These are phyloP conservation scores for Tremellales sp. DNA, from an alignment of 1,284 basidiomycete genomes.

Conservation along the genomic window DNA sequence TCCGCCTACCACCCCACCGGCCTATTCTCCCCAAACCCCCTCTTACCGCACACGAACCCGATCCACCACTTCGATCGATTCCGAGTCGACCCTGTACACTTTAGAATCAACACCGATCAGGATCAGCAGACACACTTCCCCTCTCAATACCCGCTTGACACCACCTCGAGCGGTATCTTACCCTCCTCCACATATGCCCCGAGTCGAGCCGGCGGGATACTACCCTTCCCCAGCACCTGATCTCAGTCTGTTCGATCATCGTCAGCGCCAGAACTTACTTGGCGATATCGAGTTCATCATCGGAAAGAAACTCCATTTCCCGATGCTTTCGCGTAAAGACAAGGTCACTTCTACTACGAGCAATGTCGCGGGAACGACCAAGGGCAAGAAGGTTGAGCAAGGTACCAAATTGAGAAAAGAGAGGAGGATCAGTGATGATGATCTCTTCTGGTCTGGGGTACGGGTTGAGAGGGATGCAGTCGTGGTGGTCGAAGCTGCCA, in stretches of 20 bases:
- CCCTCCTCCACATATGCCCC: neutral
- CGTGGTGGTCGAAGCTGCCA: neutral
- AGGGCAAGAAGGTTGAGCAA: slow-evolving; percentile 1
- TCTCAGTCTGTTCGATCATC: slow-evolving; percentile 23
- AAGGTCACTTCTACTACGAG: too few species aligned
- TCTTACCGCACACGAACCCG: neutral
- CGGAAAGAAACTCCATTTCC: slow-evolving; percentile 29
- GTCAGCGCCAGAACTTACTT: slow-evolving; percentile 21
- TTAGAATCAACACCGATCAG: neutral
- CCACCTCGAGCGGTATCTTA: neutral
- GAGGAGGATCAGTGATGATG: slow-evolving; percentile 7
- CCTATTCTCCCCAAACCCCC: neutral
- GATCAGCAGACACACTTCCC: neutral
- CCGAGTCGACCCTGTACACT: neutral
- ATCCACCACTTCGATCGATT: neutral
- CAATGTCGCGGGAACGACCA: slow-evolving; percentile 8
- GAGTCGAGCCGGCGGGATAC: neutral
- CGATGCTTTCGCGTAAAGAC: slow-evolving; percentile 11
- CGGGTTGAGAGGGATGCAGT: slow-evolving; percentile 2
- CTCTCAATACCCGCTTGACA: neutral
- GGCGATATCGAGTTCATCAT: slow-evolving; percentile 27
- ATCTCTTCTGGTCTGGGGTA: slow-evolving; percentile 9
- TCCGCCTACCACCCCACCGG: neutral
- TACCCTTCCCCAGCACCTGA: slow-evolving; percentile 14
- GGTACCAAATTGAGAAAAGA: slow-evolving; percentile 13